Evolutionary conservation across 2,329 filamentous ascomycete species (phyloP).

Genomic region (Emmonsiellopsis sp.): DNA sequence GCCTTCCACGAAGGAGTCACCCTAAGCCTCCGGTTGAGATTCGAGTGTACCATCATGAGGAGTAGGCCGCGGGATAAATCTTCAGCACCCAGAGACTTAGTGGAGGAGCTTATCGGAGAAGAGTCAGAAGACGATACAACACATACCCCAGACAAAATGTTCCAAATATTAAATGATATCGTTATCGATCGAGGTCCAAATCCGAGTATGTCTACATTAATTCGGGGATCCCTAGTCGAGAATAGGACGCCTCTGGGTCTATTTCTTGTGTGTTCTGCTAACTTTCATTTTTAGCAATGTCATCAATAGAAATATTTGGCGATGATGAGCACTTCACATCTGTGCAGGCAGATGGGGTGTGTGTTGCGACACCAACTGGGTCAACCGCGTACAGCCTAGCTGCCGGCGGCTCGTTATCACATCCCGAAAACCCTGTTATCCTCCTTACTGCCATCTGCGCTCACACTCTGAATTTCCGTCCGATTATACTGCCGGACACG

Average conservation of each 20-base stretch:
- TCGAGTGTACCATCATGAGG: conserved; percentile 91
- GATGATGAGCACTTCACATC: conserved; percentile 85
- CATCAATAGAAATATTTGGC: conserved; percentile 81
- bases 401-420: conserved; percentile 83
- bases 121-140: conserved; percentile 76
- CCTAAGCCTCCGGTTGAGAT: conserved; percentile 75
- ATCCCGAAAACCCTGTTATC: conserved; percentile 80
- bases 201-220: conserved; percentile 55
- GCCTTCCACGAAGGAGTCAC: conserved; percentile 78
- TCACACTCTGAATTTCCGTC: conserved; percentile 81
- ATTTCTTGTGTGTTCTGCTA: conserved; percentile 9
- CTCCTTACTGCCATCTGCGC: conserved; percentile 92
- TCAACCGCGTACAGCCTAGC: conserved; percentile 94
- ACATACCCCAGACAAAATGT: conserved; percentile 72
- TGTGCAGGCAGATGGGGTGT: conserved; percentile 88
- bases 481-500: conserved; percentile 89
- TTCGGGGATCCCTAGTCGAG: conserved; percentile 2
- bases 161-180: conserved; percentile 92
- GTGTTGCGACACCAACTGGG: conserved; percentile 87
- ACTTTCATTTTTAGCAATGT: conserved; percentile 57
- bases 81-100: conserved; percentile 54
- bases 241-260: not conserved
- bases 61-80: conserved; percentile 25
- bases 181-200: conserved; percentile 92
- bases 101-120: conserved; percentile 83